A percentile compares a stretch with the other conserved stretches of the same genome.
Conservation (phyloP, 2,329 filamentous ascomycete genomes). For the Colletotrichum sp. region DNA sequence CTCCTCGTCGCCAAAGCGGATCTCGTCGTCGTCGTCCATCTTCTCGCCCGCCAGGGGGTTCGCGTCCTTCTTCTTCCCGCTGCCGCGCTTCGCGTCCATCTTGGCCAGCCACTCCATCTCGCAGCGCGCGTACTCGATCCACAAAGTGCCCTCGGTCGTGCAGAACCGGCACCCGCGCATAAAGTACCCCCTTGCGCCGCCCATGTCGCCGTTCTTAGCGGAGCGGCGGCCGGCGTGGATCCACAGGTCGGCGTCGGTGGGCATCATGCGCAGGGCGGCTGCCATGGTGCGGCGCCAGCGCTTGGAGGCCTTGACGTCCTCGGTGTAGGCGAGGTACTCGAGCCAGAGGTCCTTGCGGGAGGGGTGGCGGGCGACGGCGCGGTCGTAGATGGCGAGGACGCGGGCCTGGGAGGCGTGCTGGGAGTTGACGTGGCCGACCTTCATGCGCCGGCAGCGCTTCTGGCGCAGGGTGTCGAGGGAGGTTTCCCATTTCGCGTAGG, state of each 20-base stretch:
- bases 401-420: slow-evolving; percentile 78
- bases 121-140: slow-evolving; percentile 88
- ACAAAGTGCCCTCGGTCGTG: slow-evolving; percentile 73
- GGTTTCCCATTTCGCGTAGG: slow-evolving; percentile 78
- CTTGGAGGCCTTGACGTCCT: slow-evolving; percentile 69
- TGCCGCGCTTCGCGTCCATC: slow-evolving; percentile 74
- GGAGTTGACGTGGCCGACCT: slow-evolving; percentile 69
- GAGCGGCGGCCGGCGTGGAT: slow-evolving; percentile 80
- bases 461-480: slow-evolving; percentile 76
- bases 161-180: slow-evolving; percentile 91
- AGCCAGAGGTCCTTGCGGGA: slow-evolving; percentile 85
- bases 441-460: slow-evolving; percentile 83
- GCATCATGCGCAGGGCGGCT: slow-evolving; percentile 82
- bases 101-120: slow-evolving; percentile 93
- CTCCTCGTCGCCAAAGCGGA: slow-evolving; percentile 51
- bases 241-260: slow-evolving; percentile 84
- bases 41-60: slow-evolving; percentile 50
- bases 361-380: slow-evolving; percentile 83
- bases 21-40: slow-evolving; percentile 54
- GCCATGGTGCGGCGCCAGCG: slow-evolving; percentile 69
- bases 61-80: slow-evolving; percentile 62
- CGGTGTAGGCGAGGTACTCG: slow-evolving; percentile 85
- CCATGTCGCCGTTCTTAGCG: slow-evolving; percentile 85
- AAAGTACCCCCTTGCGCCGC: slow-evolving; percentile 82
- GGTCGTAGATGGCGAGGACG: slow-evolving; percentile 88